A percentile compares a stretch with the other conserved stretches of the same genome.
Conservation (phyloP, 192 early-diverging fungal species). For the Entophlyctis luteolus region DNA sequence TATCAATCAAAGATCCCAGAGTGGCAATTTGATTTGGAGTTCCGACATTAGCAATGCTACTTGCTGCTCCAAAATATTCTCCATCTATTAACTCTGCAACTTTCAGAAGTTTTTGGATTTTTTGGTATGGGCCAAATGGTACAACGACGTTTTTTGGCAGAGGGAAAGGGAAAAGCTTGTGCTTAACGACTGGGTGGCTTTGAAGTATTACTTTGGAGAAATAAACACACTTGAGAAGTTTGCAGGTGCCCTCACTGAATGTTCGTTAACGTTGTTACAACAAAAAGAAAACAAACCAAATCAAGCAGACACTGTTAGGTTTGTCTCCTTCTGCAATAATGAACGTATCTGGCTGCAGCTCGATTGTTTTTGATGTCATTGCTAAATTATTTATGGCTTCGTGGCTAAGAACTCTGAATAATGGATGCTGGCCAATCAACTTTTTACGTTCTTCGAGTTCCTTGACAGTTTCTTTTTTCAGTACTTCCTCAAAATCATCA, state of each 20-base stretch:
- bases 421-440: neutral
- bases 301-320: neutral
- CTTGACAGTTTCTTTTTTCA: constrained; percentile 3
- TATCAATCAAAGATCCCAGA: neutral
- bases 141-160: neutral
- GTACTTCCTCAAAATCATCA: constrained; percentile 8
- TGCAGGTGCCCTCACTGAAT: neutral
- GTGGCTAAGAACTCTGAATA: neutral
- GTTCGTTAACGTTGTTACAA: neutral
- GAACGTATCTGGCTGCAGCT: neutral
- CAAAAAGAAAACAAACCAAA: neutral
- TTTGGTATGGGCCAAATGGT: neutral
- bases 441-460: constrained; percentile 4
- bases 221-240: neutral
- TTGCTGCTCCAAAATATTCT: neutral
- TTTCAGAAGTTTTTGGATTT: neutral
- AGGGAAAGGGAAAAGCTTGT: neutral
- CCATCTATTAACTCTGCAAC: neutral
- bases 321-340: constrained; percentile 7
- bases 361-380: neutral
- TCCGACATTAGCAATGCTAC: neutral
- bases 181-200: too few species aligned
- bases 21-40: neutral
- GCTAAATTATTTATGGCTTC: neutral
- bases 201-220: neutral